Evolutionary conservation across 768 basidiomycete species (phyloP).

Genomic region (Neoboletus magnificus): DNA sequence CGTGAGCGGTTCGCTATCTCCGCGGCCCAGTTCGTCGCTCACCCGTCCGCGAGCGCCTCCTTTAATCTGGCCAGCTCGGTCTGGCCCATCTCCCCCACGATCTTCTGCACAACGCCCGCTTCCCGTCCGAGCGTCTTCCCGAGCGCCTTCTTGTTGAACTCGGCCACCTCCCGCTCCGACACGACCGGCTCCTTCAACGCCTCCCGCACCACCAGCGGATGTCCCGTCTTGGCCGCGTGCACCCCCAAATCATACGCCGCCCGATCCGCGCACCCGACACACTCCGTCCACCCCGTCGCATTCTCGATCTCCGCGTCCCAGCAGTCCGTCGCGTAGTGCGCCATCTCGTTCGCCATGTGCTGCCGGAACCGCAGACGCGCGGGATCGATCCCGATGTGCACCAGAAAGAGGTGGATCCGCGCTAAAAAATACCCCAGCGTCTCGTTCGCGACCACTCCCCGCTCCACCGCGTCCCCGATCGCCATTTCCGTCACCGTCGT

Average conservation of each 20-base stretch:
- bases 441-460: slow-evolving; percentile 90
- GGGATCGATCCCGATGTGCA: slow-evolving; percentile 88
- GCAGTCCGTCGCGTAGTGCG: slow-evolving; percentile 97
- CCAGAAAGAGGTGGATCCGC: slow-evolving; percentile 84
- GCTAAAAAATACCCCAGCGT: slow-evolving; percentile 97
- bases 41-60: slow-evolving; percentile 74
- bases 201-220: slow-evolving; percentile 81
- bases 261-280: slow-evolving; percentile 97
- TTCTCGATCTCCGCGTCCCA: slow-evolving; percentile 99
- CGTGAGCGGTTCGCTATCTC: slow-evolving; percentile 1
- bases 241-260: slow-evolving; percentile 95
- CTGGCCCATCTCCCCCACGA: slow-evolving; percentile 66
- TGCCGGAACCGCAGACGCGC: slow-evolving; percentile 87
- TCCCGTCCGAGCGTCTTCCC: slow-evolving; percentile 90
- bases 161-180: slow-evolving; percentile 72
- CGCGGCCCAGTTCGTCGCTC: slow-evolving; percentile 21
- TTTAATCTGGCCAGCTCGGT: slow-evolving; percentile 61
- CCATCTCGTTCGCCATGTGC: slow-evolving; percentile 99
- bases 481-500: slow-evolving; percentile 62
- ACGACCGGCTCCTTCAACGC: slow-evolving; percentile 82
- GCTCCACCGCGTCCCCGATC: slow-evolving; percentile 85
- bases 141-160: slow-evolving; percentile 83
- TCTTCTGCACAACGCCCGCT: slow-evolving; percentile 59
- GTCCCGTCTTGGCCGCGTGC: slow-evolving; percentile 80
- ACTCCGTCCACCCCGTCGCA: slow-evolving; percentile 89